phyloP scores from a whole-genome alignment of 345 rosid genomes.

The Melaleuca alternifolia region DNA sequence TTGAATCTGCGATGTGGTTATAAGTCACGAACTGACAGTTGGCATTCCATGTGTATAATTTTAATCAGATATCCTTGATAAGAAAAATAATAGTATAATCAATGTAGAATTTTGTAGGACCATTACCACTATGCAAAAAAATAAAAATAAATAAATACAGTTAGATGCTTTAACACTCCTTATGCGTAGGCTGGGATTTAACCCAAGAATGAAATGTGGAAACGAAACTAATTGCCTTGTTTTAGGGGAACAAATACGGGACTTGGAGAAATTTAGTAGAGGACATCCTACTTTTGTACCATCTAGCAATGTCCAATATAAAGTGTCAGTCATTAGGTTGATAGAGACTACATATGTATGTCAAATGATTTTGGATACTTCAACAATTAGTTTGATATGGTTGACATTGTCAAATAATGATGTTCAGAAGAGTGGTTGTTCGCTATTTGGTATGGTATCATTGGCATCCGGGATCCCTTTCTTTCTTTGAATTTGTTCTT shows the following conservation, averaged over 20 bases:
- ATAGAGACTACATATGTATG: neutral
- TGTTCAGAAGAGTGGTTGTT: neutral
- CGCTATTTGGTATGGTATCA: neutral
- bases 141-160: neutral
- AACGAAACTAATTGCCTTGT: neutral
- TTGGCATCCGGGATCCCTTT: neutral
- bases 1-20: neutral
- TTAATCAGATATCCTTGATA: neutral
- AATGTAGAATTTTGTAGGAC: neutral
- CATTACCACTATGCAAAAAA: neutral
- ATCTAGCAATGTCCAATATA: neutral
- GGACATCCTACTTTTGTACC: neutral
- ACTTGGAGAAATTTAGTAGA: neutral
- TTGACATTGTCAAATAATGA: neutral
- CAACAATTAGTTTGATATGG: neutral
- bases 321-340: neutral
- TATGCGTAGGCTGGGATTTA: neutral
- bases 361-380: neutral
- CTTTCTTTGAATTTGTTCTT: neutral
- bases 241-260: neutral
- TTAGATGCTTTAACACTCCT: neutral
- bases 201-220: neutral
- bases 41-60: neutral
- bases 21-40: neutral
- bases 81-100: neutral